phyloP scores from a whole-genome alignment of 2,329 filamentous ascomycete genomes.

The Dothistroma pini region DNA sequence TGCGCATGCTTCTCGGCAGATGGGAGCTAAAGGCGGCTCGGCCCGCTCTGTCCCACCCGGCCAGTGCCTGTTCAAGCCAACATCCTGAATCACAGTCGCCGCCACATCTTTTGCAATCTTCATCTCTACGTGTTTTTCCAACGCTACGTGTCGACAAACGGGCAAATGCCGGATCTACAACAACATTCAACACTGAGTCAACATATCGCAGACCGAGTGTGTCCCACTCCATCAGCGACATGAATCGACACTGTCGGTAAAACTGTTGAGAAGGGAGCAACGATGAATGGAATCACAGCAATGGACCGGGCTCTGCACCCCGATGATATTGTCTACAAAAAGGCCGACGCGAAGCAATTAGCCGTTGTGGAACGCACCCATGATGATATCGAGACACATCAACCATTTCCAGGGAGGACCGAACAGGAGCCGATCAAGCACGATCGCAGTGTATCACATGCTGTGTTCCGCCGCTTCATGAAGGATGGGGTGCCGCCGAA shows the following conservation, averaged over 20 bases:
- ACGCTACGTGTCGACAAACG: background rate
- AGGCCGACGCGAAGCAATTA: constrained; percentile 26
- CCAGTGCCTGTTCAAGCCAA: background rate
- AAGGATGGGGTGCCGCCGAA: constrained; percentile 48
- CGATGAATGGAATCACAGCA: background rate
- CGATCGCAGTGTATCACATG: constrained; percentile 33
- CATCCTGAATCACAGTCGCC: background rate
- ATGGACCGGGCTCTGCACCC: constrained; percentile 24
- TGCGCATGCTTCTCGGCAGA: background rate
- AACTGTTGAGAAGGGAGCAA: background rate
- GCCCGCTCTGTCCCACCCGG: background rate
- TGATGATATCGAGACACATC: constrained; percentile 45
- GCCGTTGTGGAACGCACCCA: constrained; percentile 46
- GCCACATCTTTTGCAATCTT: background rate
- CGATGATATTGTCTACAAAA: constrained; percentile 30
- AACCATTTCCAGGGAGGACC: constrained; percentile 39
- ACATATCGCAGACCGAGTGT: background rate
- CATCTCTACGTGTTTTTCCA: background rate
- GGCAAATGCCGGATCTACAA: background rate
- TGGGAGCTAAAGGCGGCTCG: background rate
- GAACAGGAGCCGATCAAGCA: constrained; percentile 33
- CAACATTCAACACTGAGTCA: background rate
- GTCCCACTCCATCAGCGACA: background rate
- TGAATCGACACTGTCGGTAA: constrained; percentile 6
- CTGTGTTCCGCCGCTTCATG: constrained; percentile 40